Base-by-base conservation (phyloP, 1,139 yeast species). In the Protomyces inouyei region DNA sequence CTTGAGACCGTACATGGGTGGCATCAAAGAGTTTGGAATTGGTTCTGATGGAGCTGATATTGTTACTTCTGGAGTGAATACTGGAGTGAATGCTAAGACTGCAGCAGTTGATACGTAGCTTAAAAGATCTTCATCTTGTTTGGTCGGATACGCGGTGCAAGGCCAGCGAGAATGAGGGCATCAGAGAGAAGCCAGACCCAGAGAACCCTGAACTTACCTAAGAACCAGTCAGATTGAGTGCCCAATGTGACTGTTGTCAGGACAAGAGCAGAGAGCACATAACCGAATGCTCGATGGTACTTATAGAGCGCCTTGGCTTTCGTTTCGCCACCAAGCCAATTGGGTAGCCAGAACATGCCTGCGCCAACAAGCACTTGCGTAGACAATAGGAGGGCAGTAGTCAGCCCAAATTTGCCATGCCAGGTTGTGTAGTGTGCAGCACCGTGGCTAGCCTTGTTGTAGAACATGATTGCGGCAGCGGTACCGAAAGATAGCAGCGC, bases 1-100 rank as follows among this genome's bases (percentile, higher is more conserved):
- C 0, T 78, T 93, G 65, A 80, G 83, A 21, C 63, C 65, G 10
- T 67, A 46, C 37, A 61, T 61, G 54, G 65, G 65, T 18, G 60
- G 53, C 43, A 52, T 59, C 25, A n/a, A 38, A 21, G 63, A 59
- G 16, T 38, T 59, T 12, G 63, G 63, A 9, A 23, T 6, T 28
- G 32, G 5, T 4, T 4, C 32, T 28, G 8, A 28, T 4, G 32
- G 32, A 28, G 32, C 8, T 4, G 32, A 4, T 28, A 28, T 28
- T 28, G 32, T 3, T 28, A 28, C 32, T 4, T 28, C 32, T 28
- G 32, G 32, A 28, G 32, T 28, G 32, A 6, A 3, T 40, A 3
- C 46, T 28, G 32, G 32, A 28, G 32, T 28, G 32, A 6, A 3
- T 40, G n/a, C 46, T 16, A 40, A n/a, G 9, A n/a, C n/a, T 16